These are phyloP conservation scores for Termitomyces sp. DNA, from an alignment of 768 basidiomycete genomes.

Conservation along the genomic window DNA sequence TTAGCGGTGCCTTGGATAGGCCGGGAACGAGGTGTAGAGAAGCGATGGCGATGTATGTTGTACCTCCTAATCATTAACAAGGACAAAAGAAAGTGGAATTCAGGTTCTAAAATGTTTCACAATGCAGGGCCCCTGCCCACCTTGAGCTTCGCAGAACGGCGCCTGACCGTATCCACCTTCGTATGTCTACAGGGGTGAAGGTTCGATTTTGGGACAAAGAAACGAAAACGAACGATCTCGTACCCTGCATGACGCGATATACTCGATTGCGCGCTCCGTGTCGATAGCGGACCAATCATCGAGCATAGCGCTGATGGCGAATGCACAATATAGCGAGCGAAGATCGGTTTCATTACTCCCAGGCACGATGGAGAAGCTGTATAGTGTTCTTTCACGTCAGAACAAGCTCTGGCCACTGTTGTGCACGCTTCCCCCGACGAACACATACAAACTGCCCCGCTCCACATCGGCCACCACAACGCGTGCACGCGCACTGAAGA, in stretches of 20 bases:
- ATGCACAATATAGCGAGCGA: slow-evolving; percentile 83
- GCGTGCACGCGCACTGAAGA: background rate
- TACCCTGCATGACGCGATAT: slow-evolving; percentile 72
- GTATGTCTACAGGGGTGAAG: slow-evolving; percentile 53
- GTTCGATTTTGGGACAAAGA: slow-evolving; percentile 1
- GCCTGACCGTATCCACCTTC: slow-evolving; percentile 91
- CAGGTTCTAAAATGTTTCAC: background rate
- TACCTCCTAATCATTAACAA: slow-evolving; percentile 61
- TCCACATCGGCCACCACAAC: background rate
- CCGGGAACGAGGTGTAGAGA: slow-evolving; percentile 52
- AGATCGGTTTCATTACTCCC: slow-evolving; percentile 70
- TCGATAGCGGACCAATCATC: slow-evolving; percentile 76
- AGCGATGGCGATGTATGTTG: slow-evolving; percentile 89
- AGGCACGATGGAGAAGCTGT: slow-evolving; percentile 71
- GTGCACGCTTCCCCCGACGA: background rate
- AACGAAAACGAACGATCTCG: slow-evolving; percentile 13
- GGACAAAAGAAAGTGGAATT: background rate
- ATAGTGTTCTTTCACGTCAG: background rate
- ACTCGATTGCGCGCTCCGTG: slow-evolving; percentile 52
- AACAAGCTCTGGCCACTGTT: background rate
- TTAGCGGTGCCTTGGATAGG: slow-evolving; percentile 19
- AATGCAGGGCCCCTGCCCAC: slow-evolving; percentile 30
- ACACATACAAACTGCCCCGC: background rate
- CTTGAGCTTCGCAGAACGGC: slow-evolving; percentile 81
- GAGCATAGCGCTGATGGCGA: slow-evolving; percentile 75